Evolutionary conservation across 2,329 filamentous ascomycete species (phyloP).

Genomic region (Volutella citrinella): DNA sequence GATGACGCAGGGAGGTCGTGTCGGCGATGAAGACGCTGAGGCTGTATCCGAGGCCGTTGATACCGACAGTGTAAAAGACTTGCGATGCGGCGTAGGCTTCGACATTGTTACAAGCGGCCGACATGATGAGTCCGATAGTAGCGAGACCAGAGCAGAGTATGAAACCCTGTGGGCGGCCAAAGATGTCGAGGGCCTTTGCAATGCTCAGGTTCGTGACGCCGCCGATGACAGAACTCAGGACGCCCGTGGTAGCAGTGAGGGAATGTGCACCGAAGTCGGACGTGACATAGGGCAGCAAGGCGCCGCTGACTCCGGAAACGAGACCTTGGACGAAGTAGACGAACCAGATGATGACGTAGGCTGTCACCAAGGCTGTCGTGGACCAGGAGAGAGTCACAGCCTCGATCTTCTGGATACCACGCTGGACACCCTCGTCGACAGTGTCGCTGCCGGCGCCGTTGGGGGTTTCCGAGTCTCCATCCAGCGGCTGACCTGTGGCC

Average conservation of each 20-base stretch:
- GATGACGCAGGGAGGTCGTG: constrained; percentile 28
- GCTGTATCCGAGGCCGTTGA: constrained; percentile 26
- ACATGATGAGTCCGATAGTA: constrained; percentile 49
- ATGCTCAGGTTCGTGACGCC: constrained; percentile 59
- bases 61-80: constrained; percentile 57
- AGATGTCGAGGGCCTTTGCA: constrained; percentile 62
- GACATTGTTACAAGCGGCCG: constrained; percentile 53
- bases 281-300: background rate
- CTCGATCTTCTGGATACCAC: background rate
- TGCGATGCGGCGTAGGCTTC: constrained; percentile 42
- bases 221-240: constrained; percentile 48
- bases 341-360: background rate
- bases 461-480: too few species aligned
- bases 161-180: constrained; percentile 42
- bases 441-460: background rate
- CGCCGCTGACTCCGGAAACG: background rate
- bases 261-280: constrained; percentile 35
- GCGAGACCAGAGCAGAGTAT: constrained; percentile 28
- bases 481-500: too few species aligned
- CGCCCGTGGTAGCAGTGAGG: constrained; percentile 46
- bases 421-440: background rate
- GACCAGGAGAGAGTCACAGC: background rate
- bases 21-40: constrained; percentile 32
- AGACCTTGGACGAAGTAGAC: background rate
- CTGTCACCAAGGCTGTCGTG: background rate